A percentile compares a stretch with the other conserved stretches of the same genome.
phyloP scores from a whole-genome alignment of 2,329 filamentous ascomycete species.

The Aureobasidium sp. region DNA sequence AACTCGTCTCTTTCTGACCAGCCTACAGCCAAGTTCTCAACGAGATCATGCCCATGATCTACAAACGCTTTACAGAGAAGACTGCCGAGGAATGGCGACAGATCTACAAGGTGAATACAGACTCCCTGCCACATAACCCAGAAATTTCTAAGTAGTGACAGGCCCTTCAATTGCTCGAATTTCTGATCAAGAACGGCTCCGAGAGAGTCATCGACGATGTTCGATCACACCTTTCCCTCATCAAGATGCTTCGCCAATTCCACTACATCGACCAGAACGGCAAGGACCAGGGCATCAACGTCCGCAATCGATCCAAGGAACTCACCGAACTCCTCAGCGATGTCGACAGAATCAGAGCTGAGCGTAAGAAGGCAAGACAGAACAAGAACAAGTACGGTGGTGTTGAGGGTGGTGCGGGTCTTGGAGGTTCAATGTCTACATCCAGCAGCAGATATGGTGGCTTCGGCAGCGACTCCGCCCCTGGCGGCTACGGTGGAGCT shows the following conservation, averaged over 20 bases:
- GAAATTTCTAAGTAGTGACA: constrained; percentile 26
- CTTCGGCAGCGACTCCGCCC: constrained; percentile 70
- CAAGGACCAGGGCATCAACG: constrained; percentile 97
- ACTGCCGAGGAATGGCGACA: constrained; percentile 97
- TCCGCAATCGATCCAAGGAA: constrained; percentile 93
- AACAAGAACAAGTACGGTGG: constrained; percentile 95
- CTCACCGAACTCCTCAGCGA: constrained; percentile 88
- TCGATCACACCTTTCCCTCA: constrained; percentile 83
- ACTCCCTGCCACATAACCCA: background rate
- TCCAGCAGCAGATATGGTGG: constrained; percentile 67
- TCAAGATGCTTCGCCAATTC: constrained; percentile 98
- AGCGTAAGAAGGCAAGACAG: constrained; percentile 78
- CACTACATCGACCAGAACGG: constrained; percentile 94
- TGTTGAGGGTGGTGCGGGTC: constrained; percentile 70
- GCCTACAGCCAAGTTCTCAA: constrained; percentile 82
- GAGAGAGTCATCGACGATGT: constrained; percentile 97
- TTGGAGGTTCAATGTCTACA: constrained; percentile 50
- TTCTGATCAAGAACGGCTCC: constrained; percentile 95
- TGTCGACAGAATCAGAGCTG: constrained; percentile 70
- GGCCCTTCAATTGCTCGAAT: constrained; percentile 86
- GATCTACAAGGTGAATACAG: constrained; percentile 75
- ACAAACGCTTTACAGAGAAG: constrained; percentile 98
- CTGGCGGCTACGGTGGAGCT: constrained; percentile 24
- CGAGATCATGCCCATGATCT: constrained; percentile 99
- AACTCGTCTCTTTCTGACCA: constrained; percentile 20